These are phyloP conservation scores for Colletotrichum sp. DNA, from an alignment of 2,329 filamentous ascomycete species.

Conservation along the genomic window DNA sequence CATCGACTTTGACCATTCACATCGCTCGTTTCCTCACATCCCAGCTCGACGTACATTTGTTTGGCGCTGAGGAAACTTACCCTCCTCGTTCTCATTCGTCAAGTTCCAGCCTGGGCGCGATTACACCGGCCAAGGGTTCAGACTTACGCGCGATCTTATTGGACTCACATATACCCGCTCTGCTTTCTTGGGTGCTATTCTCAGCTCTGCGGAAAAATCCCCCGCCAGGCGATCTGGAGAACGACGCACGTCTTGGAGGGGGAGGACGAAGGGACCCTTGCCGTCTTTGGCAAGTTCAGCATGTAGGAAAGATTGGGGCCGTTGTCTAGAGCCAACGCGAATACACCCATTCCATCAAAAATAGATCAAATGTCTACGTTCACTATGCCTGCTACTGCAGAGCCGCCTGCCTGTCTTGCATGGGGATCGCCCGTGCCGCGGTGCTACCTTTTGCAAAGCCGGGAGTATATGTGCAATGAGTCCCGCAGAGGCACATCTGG, in stretches of 20 bases:
- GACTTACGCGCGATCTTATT: not conserved
- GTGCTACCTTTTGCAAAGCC: not conserved
- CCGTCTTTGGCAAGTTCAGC: not conserved
- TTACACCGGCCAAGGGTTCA: not conserved
- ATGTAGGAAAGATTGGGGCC: no score
- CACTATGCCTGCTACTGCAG: not conserved
- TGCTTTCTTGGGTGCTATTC: not conserved
- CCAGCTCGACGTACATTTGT: not conserved
- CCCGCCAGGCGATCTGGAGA: conserved; percentile 7
- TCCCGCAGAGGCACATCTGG: not conserved
- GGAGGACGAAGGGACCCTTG: not conserved
- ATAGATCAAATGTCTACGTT: not conserved
- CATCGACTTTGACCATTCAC: not conserved
- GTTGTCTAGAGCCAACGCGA: not conserved
- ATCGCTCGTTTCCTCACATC: not conserved
- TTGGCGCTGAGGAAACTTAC: conserved; percentile 11
- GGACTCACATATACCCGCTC: not conserved
- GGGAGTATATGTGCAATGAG: not conserved
- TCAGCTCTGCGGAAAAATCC: not conserved
- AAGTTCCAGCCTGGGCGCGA: not conserved
- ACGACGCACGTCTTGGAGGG: not conserved
- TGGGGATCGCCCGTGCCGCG: not conserved
- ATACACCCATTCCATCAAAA: not conserved
- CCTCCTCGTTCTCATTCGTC: not conserved
- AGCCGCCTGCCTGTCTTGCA: conserved; percentile 17